Base-by-base conservation (phyloP, 2,329 filamentous ascomycete species). In the Penicillium nordicum region DNA sequence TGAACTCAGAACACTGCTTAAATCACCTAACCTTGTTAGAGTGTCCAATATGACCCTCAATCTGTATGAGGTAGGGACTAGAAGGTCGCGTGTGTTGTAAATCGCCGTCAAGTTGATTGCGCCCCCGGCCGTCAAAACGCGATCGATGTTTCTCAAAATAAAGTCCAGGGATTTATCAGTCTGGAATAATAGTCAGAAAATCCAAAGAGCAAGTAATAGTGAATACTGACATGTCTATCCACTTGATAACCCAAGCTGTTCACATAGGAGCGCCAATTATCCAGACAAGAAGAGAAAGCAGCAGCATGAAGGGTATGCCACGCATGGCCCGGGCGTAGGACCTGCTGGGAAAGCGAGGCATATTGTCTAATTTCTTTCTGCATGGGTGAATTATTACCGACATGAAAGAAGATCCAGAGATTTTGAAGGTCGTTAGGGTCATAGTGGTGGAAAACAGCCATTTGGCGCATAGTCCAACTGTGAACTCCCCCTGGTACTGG, bases 321-420 rank as follows among this genome's bases (percentile, higher is more conserved):
- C 1, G 46, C 16, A 48, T 37, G 34, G 27, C 38, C 46, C 12
- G 46, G 38, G 46, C 34, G 16, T n/a, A 48, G 21, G 8, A 16
- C 46, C 21, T 48, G 45, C 9, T 27, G 46, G 10, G 14, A 23
- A 7, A 29, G 10, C 10, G 36, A 32, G 8, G n/a, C 47, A 50
- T 41, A 50, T 2, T 40, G 16, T 25, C 32, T 12, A 1, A 50
- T 25, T 6, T 50, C 23, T 18, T 40, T 23, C 16, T 49, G 34
- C 23, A 27, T 30, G 18, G 50, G 18, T 12, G 50, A 40, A 6
- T 46, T 12, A 4, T 46, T 47, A 5, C 50, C 46, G 12, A 50
- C 60, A 37, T 63, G 60, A 9, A 64, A 52, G 25, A 64, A 57
- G 11, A 64, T 56, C 63, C 63, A 65, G 14, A 65, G 53, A 30